Evolutionary conservation across 495 filamentous ascomycete species (phyloP), one percentile per base, ranked within the genome.

Genomic region (Penicillium macrosclerotiorum): DNA sequence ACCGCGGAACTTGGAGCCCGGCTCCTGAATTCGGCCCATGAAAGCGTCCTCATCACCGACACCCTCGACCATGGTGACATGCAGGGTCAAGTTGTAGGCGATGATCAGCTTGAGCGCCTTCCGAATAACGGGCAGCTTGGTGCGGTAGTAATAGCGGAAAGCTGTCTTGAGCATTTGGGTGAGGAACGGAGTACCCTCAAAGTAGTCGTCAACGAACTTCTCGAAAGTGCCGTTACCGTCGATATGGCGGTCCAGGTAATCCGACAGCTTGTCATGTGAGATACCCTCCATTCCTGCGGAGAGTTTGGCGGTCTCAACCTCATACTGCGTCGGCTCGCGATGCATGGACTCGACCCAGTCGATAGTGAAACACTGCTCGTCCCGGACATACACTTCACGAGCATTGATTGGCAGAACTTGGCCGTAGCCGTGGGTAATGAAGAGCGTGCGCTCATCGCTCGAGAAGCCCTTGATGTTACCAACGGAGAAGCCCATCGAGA

Each of bases 381-480:
- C 90, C 12, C 83, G 83, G 23, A 96, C 90, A 55, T 77, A 95
- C 16, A 96, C 89, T 63, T 95, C 90, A 29, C 90, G 88, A 37
- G 90, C 90, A 69, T 80, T 84, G 67, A 96, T 87, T 5, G 90
- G 90, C 41, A 96, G 73, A 37, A 85, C 82, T 61, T 91, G 86
- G 30, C 90, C 90, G 55, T 94, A 96, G 14, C 90, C 90, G 58
- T 96, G 90, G 3, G 86, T 90, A 55, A 91, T 87, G 74, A 83
- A 89, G 55, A 91, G 77, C 23, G 83, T 72, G 29, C 80, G 81
- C 67, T 95, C 90, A 42, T 85, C 79, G 35, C 83, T 79, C 17
- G 88, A 85, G 59, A 92, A 94, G 42, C 90, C 90, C 64, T 92
- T 95, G 71, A 96, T 92, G 59, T 96, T 95, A 59, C 83, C 89